Evolutionary conservation across 2,329 filamentous ascomycete genomes (phyloP), one percentile per base, ranked within the genome.

Genomic region (Pleurostoma richardsiae): DNA sequence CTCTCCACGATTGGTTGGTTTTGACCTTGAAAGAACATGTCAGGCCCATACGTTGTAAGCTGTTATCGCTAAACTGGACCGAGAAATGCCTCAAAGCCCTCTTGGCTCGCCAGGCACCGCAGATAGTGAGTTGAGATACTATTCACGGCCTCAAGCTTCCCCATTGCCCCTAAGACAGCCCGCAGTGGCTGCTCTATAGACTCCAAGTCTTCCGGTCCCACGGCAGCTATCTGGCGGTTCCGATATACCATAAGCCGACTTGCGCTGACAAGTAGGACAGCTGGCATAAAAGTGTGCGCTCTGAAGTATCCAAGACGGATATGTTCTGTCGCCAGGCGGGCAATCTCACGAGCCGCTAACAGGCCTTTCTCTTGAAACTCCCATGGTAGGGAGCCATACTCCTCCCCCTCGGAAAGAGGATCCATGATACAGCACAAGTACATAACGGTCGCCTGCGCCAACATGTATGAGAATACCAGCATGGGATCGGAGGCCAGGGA

Each of bases 271-370:
- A 7, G 19, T 19, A 31, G 10, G 28, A 5, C 8, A 6, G 8
- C 6, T 31, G 27, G 27, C 30, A 27, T n/a, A 42, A 36, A 36
- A 36, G 33, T 36, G 41, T 30, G 30, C 30, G 38, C 55, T 54
- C 56, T 59, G 49, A 59, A 55, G 45, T 48, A 57, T 6, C 55
- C 54, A 30, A 56, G 50, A 29, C 53, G 52, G 30, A 56, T 53
- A 39, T 57, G 54, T 6, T 52, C 51, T 36, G 51, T 56, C 10
- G 49, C 48, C 11, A 56, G 40, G 0, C 41, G 28, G 5, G 54
- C 53, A 43, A 59, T 54, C 33, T 59, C 55, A 29, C 44, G 44
- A 29, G 54, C 54, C 5, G 56, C 55, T 6, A 40, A 40, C 26
- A 49, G 6, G 53, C 52, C 5, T 52, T 50, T 7, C 43, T 46